phyloP scores from a whole-genome alignment of 768 basidiomycete species.

The Kwoniella shandongensis region DNA sequence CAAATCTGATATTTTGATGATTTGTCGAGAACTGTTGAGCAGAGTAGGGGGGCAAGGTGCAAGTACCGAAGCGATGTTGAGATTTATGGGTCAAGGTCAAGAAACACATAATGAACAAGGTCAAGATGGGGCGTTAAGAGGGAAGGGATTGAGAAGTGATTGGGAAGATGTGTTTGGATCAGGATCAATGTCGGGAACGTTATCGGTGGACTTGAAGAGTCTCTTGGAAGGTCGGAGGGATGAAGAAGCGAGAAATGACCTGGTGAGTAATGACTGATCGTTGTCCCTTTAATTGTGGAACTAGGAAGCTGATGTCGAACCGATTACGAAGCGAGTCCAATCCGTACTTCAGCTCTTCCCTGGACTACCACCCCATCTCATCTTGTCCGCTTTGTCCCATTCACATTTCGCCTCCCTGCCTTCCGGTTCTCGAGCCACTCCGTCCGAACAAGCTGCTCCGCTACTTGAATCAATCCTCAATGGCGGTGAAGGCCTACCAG shows the following conservation, averaged over 20 bases:
- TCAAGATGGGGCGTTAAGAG: not conserved
- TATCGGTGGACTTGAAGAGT: conserved; percentile 17
- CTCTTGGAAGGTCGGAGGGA: conserved; percentile 17
- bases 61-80: conserved; percentile 12
- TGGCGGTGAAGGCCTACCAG: conserved; percentile 64
- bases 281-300: not conserved
- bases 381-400: conserved; percentile 43
- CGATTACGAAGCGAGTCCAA: conserved; percentile 29
- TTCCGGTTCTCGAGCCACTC: conserved; percentile 21
- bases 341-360: conserved; percentile 45
- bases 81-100: conserved; percentile 16
- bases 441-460: conserved; percentile 36
- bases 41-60: conserved; percentile 13
- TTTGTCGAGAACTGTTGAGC: conserved; percentile 18
- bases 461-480: conserved; percentile 47
- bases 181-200: conserved; percentile 3
- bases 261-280: conserved; percentile 27
- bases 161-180: conserved; percentile 9
- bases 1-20: conserved; percentile 29
- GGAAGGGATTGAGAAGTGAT: conserved; percentile 4
- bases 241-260: conserved; percentile 22
- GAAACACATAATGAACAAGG: too few species aligned
- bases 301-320: not conserved
- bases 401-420: conserved; percentile 31
- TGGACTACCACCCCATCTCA: conserved; percentile 32